Conservation (phyloP, 2,329 filamentous ascomycete genomes). For the Elsinoe arachidis region DNA sequence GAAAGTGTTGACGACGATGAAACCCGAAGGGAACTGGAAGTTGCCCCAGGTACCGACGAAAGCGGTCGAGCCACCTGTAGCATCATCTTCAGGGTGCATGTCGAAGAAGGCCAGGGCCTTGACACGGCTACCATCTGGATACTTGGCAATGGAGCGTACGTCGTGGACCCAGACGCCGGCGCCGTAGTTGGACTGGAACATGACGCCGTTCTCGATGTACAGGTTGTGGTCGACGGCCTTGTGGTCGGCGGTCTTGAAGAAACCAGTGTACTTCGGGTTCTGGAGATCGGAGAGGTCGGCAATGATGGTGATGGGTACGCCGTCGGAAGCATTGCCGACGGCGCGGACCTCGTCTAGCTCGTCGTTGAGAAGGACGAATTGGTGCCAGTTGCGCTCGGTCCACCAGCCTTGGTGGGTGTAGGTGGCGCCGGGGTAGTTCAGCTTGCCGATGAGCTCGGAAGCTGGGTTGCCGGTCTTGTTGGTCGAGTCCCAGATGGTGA, state of each 20-base stretch:
- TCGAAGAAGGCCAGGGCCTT: conserved; percentile 44
- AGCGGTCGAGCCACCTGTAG: conserved; percentile 21
- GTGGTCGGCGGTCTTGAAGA: conserved; percentile 30
- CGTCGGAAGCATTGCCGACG: conserved; percentile 33
- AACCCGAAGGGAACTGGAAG: conserved; percentile 44
- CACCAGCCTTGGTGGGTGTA: conserved; percentile 50
- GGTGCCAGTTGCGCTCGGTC: conserved; percentile 36
- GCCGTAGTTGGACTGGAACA: conserved; percentile 33
- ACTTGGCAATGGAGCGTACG: conserved; percentile 29
- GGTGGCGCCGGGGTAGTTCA: conserved; percentile 39
- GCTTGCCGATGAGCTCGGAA: conserved; percentile 38
- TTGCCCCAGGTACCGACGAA: conserved; percentile 39
- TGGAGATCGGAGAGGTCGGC: conserved; percentile 42
- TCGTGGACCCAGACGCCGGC: conserved; percentile 29
- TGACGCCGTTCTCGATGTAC: conserved; percentile 30
- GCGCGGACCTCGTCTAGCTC: conserved; percentile 43
- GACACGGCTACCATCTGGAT: conserved; percentile 38
- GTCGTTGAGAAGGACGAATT: conserved; percentile 45
- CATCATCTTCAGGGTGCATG: conserved; percentile 44
- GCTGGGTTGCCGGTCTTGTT: conserved; percentile 29
- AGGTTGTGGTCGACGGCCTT: conserved; percentile 36
- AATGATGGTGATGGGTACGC: conserved; percentile 41
- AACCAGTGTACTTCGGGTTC: conserved; percentile 33
- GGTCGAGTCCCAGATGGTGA: conserved; percentile 37
- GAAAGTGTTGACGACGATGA: conserved; percentile 45